A percentile compares a stretch with the other conserved stretches of the same genome.
phyloP scores from a whole-genome alignment of 2,329 filamentous ascomycete species.

The Colletotrichum kahawae region DNA sequence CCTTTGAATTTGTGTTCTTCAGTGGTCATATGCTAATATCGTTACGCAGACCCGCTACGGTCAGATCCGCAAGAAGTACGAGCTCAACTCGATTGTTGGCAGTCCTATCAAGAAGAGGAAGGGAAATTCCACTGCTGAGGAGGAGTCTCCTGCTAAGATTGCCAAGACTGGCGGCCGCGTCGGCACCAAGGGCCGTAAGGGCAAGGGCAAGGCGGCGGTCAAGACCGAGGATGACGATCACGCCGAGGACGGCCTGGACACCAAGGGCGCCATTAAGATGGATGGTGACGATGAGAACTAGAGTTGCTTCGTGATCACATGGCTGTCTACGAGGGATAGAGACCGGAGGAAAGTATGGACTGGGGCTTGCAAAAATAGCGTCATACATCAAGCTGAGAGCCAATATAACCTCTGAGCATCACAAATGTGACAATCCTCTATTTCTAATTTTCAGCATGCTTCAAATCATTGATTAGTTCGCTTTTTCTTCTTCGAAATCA shows the following conservation, averaged over 20 bases:
- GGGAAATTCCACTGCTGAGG: neutral
- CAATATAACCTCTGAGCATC: neutral
- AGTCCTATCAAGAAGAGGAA: neutral
- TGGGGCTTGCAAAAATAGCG: neutral
- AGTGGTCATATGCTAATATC: neutral
- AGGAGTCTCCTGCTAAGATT: constrained; percentile 6
- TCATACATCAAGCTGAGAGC: neutral
- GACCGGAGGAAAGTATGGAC: neutral
- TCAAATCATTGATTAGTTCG: neutral
- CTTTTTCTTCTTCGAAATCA: neutral
- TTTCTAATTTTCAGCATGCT: neutral
- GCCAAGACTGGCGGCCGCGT: constrained; percentile 21
- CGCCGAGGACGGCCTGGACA: neutral
- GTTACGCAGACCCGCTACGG: constrained; percentile 47
- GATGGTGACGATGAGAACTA: constrained; percentile 17
- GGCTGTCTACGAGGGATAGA: neutral
- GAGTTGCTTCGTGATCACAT: neutral
- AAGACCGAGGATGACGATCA: constrained; percentile 23
- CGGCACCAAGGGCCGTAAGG: constrained; percentile 23
- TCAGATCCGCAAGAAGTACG: constrained; percentile 52
- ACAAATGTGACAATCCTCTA: neutral
- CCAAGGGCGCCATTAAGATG: constrained; percentile 22
- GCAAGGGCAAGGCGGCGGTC: constrained; percentile 20
- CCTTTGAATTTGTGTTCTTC: neutral
- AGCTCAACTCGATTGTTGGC: constrained; percentile 25